Evolutionary conservation across 495 filamentous ascomycete species (phyloP).

Genomic region (Alectoria sarmentosa): DNA sequence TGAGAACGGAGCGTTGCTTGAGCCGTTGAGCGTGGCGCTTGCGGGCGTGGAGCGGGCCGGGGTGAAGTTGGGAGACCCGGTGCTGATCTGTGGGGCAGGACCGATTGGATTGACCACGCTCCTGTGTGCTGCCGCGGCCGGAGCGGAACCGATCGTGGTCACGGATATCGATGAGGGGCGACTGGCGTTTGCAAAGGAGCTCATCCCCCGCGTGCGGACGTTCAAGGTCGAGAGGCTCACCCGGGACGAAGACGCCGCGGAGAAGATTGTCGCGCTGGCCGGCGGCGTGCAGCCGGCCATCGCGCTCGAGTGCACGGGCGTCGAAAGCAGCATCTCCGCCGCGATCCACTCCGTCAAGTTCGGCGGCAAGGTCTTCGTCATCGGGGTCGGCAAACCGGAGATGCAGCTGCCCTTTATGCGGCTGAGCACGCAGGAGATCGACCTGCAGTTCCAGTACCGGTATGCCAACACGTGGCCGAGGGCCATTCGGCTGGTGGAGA

Average conservation of each 20-base stretch:
- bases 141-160: slow-evolving; percentile 61
- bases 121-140: slow-evolving; percentile 70
- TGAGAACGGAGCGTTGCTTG: slow-evolving; percentile 80
- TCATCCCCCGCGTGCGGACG: slow-evolving; percentile 53
- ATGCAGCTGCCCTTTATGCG: slow-evolving; percentile 78
- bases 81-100: slow-evolving; percentile 81
- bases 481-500: slow-evolving; percentile 61
- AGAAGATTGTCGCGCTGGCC: slow-evolving; percentile 47
- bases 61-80: slow-evolving; percentile 60
- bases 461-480: slow-evolving; percentile 78
- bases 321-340: slow-evolving; percentile 67
- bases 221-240: slow-evolving; percentile 52
- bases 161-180: slow-evolving; percentile 70
- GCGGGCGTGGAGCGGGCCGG: slow-evolving; percentile 65
- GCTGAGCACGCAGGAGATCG: slow-evolving; percentile 75
- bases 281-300: slow-evolving; percentile 55
- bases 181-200: slow-evolving; percentile 61
- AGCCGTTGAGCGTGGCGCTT: slow-evolving; percentile 78
- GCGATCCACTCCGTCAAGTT: slow-evolving; percentile 60
- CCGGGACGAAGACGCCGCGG: slow-evolving; percentile 52
- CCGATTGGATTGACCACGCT: slow-evolving; percentile 75
- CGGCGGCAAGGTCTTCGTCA: slow-evolving; percentile 81
- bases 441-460: slow-evolving; percentile 71
- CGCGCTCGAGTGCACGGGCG: slow-evolving; percentile 79
- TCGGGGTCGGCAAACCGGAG: slow-evolving; percentile 69